Percentiles rank a stretch among this genome's conserved stretches.
phyloP scores from a whole-genome alignment of 164 flowering plant species.

The Nelumbo lutea region DNA sequence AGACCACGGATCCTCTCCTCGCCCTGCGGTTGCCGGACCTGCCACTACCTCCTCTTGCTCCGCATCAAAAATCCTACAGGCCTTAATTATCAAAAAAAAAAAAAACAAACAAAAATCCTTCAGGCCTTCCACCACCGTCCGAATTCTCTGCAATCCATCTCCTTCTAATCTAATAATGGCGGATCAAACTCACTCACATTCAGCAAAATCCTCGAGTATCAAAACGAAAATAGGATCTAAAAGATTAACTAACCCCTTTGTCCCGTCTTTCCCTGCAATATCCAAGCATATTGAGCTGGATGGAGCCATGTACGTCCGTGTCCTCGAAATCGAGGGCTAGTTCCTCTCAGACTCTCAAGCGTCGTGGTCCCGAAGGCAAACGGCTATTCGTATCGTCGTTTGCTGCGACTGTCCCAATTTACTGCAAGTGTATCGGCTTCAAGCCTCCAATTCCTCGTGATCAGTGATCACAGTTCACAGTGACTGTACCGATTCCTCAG shows the following conservation, averaged over 20 bases:
- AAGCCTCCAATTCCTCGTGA: too few species aligned
- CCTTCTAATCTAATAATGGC: conserved; percentile 14
- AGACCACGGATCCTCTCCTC: not conserved
- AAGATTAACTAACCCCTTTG: conserved; percentile 42
- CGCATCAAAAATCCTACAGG: not conserved
- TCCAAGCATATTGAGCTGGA: conserved; percentile 51
- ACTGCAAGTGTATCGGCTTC: too few species aligned
- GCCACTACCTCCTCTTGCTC: not conserved
- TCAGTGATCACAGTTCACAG: too few species aligned
- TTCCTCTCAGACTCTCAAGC: too few species aligned
- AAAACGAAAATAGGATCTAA: conserved; percentile 7
- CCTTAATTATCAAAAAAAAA: too few species aligned
- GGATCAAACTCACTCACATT: conserved; percentile 11
- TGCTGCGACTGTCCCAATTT: too few species aligned
- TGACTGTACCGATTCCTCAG: too few species aligned
- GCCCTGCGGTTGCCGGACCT: too few species aligned
- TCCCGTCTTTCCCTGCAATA: conserved; percentile 49
- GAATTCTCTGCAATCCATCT: conserved; percentile 6
- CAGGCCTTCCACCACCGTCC: not conserved
- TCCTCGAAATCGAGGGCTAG: conserved; percentile 54
- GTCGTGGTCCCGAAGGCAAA: too few species aligned
- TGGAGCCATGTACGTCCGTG: conserved; percentile 55
- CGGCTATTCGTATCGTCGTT: too few species aligned
- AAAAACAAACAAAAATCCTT: not conserved
- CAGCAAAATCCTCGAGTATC: conserved; percentile 4